Base-by-base conservation (phyloP, 805 yeast species). In the Brettanomyces custersianus region DNA sequence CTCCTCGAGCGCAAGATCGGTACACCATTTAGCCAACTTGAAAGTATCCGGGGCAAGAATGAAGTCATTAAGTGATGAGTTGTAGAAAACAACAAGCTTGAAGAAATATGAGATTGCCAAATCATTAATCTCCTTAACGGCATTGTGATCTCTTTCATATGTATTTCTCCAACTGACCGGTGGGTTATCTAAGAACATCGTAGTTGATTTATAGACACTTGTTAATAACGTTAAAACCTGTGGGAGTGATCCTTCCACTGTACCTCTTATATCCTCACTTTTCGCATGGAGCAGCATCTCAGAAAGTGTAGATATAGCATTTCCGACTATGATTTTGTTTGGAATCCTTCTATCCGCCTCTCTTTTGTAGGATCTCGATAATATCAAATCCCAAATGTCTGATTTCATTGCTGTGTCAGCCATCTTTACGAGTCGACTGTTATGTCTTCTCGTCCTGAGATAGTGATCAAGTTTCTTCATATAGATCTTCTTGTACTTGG, bases 1-100 rank as follows among this genome's bases (percentile, higher is more conserved):
- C 38, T 72, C 74, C 13, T 73, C 75, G 36, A 73, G 61, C 12
- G 80, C 80, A 21, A 68, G 68, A 45, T 80, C 87, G 38, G 78
- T 66, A 20, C 81, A 81, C 78, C 84, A 75, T 49, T 78, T 77
- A 13, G 85, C 85, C 42, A 80, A 62, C 42, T 72, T 74, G 48
- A 74, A 73, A 4, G 81, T 82, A 32, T 74, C 74, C 4, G 80
- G 72, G 35, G 73, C 67, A 30, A 82, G 59, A 19, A 74, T 66
- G 44, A 81, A 68, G 47, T 80, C 87, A 50, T 78, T 78, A 40
- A 82, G 57, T 31, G 74, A 65, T 29, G 65, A 69, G 50, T 79
- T 78, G 54, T 77, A 81, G 45, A 70, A 69, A 25, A 80, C 60
- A 21, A 82, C 79, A 31, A 81, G 65, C 40, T 75, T 76, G 48